phyloP scores from a whole-genome alignment of 2,329 filamentous ascomycete genomes.

The Calonectria hawksworthii region DNA sequence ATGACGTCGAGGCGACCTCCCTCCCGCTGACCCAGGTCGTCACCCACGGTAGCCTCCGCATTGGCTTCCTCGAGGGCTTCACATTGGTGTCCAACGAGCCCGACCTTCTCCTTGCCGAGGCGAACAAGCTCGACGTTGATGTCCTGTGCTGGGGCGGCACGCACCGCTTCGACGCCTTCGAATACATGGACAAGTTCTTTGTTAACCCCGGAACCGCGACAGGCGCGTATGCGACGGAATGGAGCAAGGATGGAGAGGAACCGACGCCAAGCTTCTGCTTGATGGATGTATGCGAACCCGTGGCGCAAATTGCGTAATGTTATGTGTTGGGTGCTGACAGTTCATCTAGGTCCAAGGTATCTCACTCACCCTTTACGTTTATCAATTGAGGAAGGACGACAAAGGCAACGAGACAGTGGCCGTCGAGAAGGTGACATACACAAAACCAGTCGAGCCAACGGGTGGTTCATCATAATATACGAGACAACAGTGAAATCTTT shows the following conservation, averaged over 20 bases:
- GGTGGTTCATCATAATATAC: conserved; percentile 59
- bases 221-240: conserved; percentile 72
- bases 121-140: conserved; percentile 77
- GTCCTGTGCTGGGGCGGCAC: conserved; percentile 79
- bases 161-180: conserved; percentile 78
- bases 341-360: conserved; percentile 87
- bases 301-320: neutral
- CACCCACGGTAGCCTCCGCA: conserved; percentile 74
- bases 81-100: conserved; percentile 77
- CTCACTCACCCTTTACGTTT: conserved; percentile 95
- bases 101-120: conserved; percentile 76
- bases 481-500: conserved; percentile 18
- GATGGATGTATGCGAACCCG: conserved; percentile 87
- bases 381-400: conserved; percentile 84
- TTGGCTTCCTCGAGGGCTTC: conserved; percentile 78
- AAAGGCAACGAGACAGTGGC: conserved; percentile 84
- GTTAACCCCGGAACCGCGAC: conserved; percentile 78
- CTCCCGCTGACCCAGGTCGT: conserved; percentile 76
- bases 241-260: conserved; percentile 74
- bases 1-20: conserved; percentile 76
- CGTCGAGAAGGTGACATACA: conserved; percentile 89
- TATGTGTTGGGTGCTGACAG: conserved; percentile 38
- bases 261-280: conserved; percentile 93
- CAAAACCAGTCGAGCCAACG: conserved; percentile 77
- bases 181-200: conserved; percentile 83